Base-by-base conservation (phyloP, 495 filamentous ascomycete species). In the Neurospora sp. region DNA sequence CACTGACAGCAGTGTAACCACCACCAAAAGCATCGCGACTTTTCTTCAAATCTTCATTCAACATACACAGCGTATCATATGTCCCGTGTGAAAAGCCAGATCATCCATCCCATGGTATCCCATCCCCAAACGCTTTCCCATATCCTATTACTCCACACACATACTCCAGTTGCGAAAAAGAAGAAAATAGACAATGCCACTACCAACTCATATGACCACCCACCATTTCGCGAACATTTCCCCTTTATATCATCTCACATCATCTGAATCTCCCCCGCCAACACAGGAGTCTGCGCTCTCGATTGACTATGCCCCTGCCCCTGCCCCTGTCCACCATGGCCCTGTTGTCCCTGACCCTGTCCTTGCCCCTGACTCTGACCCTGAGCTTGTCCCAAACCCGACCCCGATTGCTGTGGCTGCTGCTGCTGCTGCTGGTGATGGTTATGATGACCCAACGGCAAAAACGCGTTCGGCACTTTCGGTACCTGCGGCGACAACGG, bases 381-480 rank as follows among this genome's bases (percentile, higher is more conserved):
- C 20, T 59, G 48, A 31, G 22, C 10, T 2, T 5, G 22, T 22
- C 42, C 42, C n/a, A 22, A 35, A 14, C 6, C 5, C 22, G 27
- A 61, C 12, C 27, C 53, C 12, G 53, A 61, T 61, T 20, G 16
- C 41, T n/a, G 20, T 27, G 48, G 5, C 20, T 31, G 48, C 12
- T 73, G 74, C 27, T 73, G 74, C 27, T 73, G 72, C 42, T 72
- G 70, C 40, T 71, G 70, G 9, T 59, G 4, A 16, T 59, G 48
- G 12, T 31, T 2, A 59, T 59, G 74, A 40, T 74, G 72, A 40
- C 70, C 68, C 45, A 70, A 65, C n/a, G 71, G 22, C 69, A 79
- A 71, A 59, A 77, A 78, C 20, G 69, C 72, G n/a, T 74, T 74
- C n/a, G 74, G 68, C 61, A 78, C 73, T 48, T 77, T 79, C 0